A percentile compares a stretch with the other conserved stretches of the same genome.
These are phyloP conservation scores for Vaccinium darrowii DNA, from an alignment of 148 eudicot genomes.

Conservation along the genomic window DNA sequence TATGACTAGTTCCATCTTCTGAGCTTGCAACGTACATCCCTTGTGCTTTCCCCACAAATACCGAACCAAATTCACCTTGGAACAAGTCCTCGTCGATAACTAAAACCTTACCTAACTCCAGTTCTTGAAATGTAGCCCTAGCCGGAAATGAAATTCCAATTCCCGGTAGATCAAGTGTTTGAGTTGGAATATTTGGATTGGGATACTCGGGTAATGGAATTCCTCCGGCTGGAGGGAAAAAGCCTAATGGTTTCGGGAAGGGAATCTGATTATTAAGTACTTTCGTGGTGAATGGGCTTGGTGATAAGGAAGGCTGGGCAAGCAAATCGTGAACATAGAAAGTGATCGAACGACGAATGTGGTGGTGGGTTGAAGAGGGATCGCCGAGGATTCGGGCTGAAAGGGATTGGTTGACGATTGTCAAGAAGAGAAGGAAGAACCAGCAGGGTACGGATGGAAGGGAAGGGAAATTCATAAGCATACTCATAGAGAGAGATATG, in stretches of 20 bases:
- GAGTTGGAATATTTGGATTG: conserved; percentile 8
- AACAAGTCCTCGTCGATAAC: conserved; percentile 32
- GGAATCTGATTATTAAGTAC: conserved; percentile 14
- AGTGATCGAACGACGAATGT: conserved; percentile 6
- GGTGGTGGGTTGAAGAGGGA: conserved; percentile 7
- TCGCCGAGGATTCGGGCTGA: conserved; percentile 22
- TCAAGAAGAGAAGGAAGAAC: conserved; percentile 26
- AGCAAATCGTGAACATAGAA: conserved; percentile 25
- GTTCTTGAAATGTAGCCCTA: conserved; percentile 31
- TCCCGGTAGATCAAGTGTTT: conserved; percentile 18
- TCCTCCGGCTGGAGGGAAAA: conserved; percentile 20
- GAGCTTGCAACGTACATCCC: conserved; percentile 41
- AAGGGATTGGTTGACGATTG: conserved; percentile 14
- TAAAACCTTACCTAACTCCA: conserved; percentile 36
- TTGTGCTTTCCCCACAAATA: conserved; percentile 37
- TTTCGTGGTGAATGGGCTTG: conserved; percentile 6
- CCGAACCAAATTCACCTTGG: conserved; percentile 25
- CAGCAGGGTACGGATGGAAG: conserved; percentile 12
- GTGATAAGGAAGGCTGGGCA: conserved; percentile 3
- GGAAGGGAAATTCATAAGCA: conserved; percentile 12
- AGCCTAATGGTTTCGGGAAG: conserved; percentile 26
- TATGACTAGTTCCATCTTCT: conserved; percentile 39
- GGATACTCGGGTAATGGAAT: conserved; percentile 11
- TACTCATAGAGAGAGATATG: conserved; percentile 14
- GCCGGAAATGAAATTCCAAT: conserved; percentile 30